Conservation (phyloP, 768 basidiomycete species). For the Lentinula boryana region DNA sequence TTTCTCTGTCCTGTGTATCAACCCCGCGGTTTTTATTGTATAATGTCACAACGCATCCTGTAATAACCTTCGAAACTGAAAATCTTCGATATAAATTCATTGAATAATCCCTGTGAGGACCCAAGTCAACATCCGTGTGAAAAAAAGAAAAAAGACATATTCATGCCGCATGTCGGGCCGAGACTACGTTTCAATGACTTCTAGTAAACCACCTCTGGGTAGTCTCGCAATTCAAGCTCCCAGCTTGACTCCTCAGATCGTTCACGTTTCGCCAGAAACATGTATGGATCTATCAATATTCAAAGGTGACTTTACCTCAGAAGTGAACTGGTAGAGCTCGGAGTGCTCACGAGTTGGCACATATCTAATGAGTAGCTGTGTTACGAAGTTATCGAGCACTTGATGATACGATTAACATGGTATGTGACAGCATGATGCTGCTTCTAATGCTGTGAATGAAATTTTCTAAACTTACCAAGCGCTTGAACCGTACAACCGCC, state of each 20-base stretch:
- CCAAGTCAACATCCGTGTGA: neutral
- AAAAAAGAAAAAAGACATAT: too few species aligned
- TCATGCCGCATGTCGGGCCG: neutral
- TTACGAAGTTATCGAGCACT: slow-evolving; percentile 76
- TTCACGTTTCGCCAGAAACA: slow-evolving; percentile 69
- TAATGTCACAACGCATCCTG: neutral
- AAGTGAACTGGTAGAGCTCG: neutral
- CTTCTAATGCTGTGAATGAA: neutral
- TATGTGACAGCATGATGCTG: neutral
- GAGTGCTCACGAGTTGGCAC: neutral
- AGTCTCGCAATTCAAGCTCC: slow-evolving; percentile 69
- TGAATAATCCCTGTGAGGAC: neutral
- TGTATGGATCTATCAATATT: slow-evolving; percentile 73
- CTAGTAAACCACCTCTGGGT: slow-evolving; percentile 41
- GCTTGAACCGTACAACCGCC: slow-evolving; percentile 74
- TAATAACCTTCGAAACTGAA: neutral
- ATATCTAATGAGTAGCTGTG: slow-evolving; percentile 46
- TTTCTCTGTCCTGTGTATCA: neutral
- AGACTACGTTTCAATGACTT: neutral
- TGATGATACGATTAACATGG: slow-evolving; percentile 71
- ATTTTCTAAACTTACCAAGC: slow-evolving; percentile 17
- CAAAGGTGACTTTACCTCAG: slow-evolving; percentile 41
- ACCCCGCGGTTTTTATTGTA: neutral
- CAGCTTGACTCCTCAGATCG: slow-evolving; percentile 44
- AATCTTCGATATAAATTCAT: neutral